These are phyloP conservation scores for Eimeria sp. DNA, from an alignment of 169 alveolate genomes.

Conservation along the genomic window DNA sequence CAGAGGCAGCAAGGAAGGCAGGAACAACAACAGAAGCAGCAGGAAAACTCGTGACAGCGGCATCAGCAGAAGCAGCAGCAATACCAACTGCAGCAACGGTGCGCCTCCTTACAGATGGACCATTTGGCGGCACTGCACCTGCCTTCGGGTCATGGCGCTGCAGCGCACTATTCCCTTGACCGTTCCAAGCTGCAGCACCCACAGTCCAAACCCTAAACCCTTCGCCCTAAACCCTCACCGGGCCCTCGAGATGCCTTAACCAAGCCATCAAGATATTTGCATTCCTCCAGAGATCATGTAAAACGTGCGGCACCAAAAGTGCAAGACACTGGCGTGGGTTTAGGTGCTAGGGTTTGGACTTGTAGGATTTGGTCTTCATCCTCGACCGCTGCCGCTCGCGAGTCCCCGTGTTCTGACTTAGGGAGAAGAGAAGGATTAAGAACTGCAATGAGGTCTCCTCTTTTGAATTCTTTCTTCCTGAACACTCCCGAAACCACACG, in stretches of 20 bases:
- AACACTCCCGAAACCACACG: not conserved
- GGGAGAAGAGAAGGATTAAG: conserved; percentile 65
- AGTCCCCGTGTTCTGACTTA: not conserved
- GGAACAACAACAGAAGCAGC: not conserved
- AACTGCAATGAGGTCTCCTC: conserved; percentile 63
- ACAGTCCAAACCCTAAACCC: conserved; percentile 2
- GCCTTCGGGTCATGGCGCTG: conserved; percentile 73
- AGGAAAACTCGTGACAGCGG: too few relatives aligned
- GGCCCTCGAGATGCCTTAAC: not conserved
- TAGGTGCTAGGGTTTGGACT: conserved; percentile 24
- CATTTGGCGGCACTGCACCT: conserved; percentile 63
- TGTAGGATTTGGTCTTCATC: conserved; percentile 34
- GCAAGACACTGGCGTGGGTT: not conserved
- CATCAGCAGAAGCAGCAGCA: too few relatives aligned
- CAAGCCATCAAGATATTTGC: not conserved
- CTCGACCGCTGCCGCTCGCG: conserved; percentile 44
- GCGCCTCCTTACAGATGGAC: conserved; percentile 49
- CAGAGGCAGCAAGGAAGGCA: not conserved
- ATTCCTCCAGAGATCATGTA: not conserved
- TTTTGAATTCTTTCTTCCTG: conserved; percentile 37
- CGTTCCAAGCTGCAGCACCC: conserved; percentile 37
- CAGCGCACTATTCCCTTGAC: conserved; percentile 76
- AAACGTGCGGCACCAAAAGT: not conserved
- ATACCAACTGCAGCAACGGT: too few relatives aligned
- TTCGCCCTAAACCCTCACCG: not conserved